Percentiles rank a stretch among this genome's conserved stretches.
Evolutionary conservation across 495 filamentous ascomycete genomes (phyloP).

Genomic region (Aspergillus nidulans): DNA sequence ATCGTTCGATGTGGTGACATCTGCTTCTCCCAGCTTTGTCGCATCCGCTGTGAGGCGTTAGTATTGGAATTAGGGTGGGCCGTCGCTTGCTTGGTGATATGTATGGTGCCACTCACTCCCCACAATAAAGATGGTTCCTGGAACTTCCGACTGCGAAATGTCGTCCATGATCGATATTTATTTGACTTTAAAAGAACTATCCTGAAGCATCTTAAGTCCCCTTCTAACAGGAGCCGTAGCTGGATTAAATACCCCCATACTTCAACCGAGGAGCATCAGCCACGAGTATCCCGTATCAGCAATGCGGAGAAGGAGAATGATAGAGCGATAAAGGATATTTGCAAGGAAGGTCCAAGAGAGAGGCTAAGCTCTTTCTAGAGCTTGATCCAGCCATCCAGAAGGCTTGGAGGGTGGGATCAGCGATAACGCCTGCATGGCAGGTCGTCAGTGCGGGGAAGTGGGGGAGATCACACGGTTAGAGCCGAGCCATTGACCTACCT

Average conservation of each 20-base stretch:
- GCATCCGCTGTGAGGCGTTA: slow-evolving; percentile 16
- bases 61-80: slow-evolving; percentile 10
- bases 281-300: not conserved
- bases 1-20: not conserved
- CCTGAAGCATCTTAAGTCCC: not conserved
- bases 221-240: not conserved
- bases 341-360: slow-evolving; percentile 28
- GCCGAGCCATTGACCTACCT: not conserved
- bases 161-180: slow-evolving; percentile 19
- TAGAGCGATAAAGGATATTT: slow-evolving; percentile 3
- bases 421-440: not conserved
- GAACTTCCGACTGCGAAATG: slow-evolving; percentile 21
- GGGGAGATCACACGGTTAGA: too few species aligned
- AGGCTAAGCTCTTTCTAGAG: slow-evolving; percentile 1
- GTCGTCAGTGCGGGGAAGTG: not conserved
- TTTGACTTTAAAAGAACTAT: not conserved
- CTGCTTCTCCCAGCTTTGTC: slow-evolving; percentile 19
- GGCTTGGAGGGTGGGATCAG: not conserved
- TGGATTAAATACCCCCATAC: not conserved
- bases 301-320: not conserved
- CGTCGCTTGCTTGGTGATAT: not conserved
- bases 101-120: slow-evolving; percentile 14
- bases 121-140: slow-evolving; percentile 31
- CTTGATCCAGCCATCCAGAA: not conserved
- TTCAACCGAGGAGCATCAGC: too few species aligned